Base-by-base conservation (phyloP, 371 early-diverging fungal genomes). In the Syncephalastrum racemosum region DNA sequence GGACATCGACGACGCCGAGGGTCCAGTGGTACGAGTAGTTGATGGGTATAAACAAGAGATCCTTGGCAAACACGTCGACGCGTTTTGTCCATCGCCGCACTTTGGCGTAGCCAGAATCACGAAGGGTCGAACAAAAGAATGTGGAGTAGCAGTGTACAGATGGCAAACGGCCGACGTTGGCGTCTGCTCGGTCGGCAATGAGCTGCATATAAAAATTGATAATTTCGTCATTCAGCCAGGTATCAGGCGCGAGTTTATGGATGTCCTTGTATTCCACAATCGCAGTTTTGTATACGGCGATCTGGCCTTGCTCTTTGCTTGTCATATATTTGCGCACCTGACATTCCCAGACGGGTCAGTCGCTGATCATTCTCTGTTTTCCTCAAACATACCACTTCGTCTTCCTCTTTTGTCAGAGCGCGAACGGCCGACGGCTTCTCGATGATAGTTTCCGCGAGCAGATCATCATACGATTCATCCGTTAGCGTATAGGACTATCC, bases 161-260 rank as follows among this genome's bases (percentile, higher is more conserved):
- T 4, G 86, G 93, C 59, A 68, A 64, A 14, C 50, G 47, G 20
- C 44, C 64, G 3, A 66, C 53, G 4, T 64, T 50, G 19, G 24
- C 24, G 23, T 74, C 68, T 13, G 88, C 70, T 10, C 97, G 84
- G 2, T 82, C 75, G 62, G 87, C 79, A 18, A 94, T 73, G 23
- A 96, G 64, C 44, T 85, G 78, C 64, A 90, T 87, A 66, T 94
- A 95, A 67, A 91, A 94, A 70, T 96, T 95, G 70, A 96, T 91
- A 14, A 94, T 80, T 77, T 95, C 94, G 62, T 96, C 96, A 61
- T 96, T 95, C 5, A 96, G 77, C 96, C 96, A 96, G n/a, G 80
- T 70, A 18, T 86, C 86, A n/a, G 81, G 83, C 12, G 67, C 54
- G 42, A 96, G 69, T 24, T 93, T 92, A 12, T 67, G 64, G 5